Base-by-base conservation (phyloP, 1,284 basidiomycete species). In the Wolfiporia cocos region DNA sequence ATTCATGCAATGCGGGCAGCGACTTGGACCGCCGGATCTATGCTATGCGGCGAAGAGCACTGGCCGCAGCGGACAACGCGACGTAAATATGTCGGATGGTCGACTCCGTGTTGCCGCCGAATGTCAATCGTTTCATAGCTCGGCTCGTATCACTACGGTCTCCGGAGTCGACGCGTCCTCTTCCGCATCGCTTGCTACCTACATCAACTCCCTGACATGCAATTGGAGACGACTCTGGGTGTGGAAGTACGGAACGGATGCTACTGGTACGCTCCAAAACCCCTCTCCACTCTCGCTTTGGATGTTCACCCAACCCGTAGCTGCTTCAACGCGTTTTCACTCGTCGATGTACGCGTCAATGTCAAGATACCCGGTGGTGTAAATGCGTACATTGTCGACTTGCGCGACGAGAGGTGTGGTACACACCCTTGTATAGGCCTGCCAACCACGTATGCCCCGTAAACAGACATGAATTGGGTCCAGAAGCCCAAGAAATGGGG, bases 311-410 rank as follows among this genome's bases (percentile, higher is more conserved):
- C n/a, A 30, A 5, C 26, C 23, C 28, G 4, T 51, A 90, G 88
- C 64, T 96, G 93, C 65, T 99, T 97, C 71, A 96, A 99, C 62
- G 96, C 96, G 12, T 99, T 99, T 62, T 95, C 93, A 31, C 74
- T 96, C 17, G 90, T 99, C 29, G 96, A 99, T 57, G 84, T 99
- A 19, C 81, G 95, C 32, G 94, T 99, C 5, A 95, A 99, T 52
- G 96, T 98, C 44, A 95, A 95, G 65, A 99, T 99, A 39, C 96
- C 96, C 0, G 95, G 95, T 32, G 94, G 94, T 19, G 96, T 99
- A 2, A 82, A 88, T 54, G 90, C 95, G 6, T 98, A 97, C 62
- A 85, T 92, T 21, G 84, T 99, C 19, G 96, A 99, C 64, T 65
- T 96, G 41, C 81, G 95, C 19, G 95, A 96, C 18, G 94, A 99